These are phyloP conservation scores for Amanita pseudoporphyria DNA, from an alignment of 768 basidiomycete genomes.

Conservation along the genomic window DNA sequence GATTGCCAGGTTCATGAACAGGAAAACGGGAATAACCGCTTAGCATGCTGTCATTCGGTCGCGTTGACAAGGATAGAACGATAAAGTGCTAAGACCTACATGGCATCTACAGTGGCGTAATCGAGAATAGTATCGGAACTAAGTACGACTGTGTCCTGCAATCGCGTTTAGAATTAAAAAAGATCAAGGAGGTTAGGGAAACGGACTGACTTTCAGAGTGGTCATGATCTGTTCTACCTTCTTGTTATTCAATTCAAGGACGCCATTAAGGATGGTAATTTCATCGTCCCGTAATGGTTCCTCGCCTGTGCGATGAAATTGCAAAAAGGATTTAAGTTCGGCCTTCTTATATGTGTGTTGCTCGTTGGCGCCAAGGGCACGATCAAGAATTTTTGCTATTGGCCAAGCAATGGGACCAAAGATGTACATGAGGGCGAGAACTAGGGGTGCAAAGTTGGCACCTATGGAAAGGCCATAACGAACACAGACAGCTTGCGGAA, in stretches of 20 bases:
- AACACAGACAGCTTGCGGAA: constrained; percentile 68
- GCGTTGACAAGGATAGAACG: neutral
- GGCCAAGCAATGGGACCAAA: constrained; percentile 73
- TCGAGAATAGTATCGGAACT: constrained; percentile 72
- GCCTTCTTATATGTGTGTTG: constrained; percentile 76
- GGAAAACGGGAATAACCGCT: constrained; percentile 93
- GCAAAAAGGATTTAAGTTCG: constrained; percentile 68
- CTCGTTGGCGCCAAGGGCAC: constrained; percentile 67
- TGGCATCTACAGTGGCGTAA: constrained; percentile 64
- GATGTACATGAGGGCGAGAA: constrained; percentile 63
- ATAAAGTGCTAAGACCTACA: constrained; percentile 32
- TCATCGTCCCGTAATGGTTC: constrained; percentile 77
- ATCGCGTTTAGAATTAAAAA: neutral
- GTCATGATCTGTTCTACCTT: constrained; percentile 78
- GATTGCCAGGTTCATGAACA: constrained; percentile 64
- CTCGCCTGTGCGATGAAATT: constrained; percentile 69
- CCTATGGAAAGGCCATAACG: constrained; percentile 78
- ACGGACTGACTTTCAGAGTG: constrained; percentile 46
- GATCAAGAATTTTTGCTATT: constrained; percentile 75
- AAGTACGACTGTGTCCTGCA: constrained; percentile 74
- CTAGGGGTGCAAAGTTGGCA: constrained; percentile 67
- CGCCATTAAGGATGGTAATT: constrained; percentile 72
- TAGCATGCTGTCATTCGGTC: constrained; percentile 31
- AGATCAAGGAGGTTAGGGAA: constrained; percentile 11
- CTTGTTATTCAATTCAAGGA: constrained; percentile 69